phyloP scores from a whole-genome alignment of 2,329 filamentous ascomycete genomes.

The Furcasterigmium sp. region DNA sequence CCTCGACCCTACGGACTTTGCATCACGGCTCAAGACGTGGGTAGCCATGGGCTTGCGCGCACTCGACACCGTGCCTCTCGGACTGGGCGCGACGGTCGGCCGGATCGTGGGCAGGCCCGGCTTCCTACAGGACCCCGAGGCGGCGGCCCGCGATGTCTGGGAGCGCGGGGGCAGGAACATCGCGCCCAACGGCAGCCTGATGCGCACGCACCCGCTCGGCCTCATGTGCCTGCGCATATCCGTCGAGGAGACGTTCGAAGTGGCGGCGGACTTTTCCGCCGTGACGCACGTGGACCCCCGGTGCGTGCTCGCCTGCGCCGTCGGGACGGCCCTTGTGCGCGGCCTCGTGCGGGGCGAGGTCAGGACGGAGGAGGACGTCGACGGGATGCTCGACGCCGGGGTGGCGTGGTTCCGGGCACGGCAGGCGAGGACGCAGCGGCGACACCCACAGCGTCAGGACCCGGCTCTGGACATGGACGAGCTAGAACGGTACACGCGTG shows the following conservation, averaged over 20 bases:
- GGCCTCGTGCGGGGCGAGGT: conserved; percentile 41
- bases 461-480: conserved; percentile 31
- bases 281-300: conserved; percentile 47
- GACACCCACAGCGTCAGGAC: conserved; percentile 17
- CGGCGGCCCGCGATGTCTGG: conserved; percentile 35
- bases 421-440: conserved; percentile 11
- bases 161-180: conserved; percentile 26
- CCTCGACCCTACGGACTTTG: conserved; percentile 34
- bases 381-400: conserved; percentile 32
- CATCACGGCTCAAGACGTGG: conserved; percentile 40
- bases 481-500: conserved; percentile 32
- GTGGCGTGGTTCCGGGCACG: conserved; percentile 29
- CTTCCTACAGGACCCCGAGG: conserved; percentile 33
- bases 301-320: conserved; percentile 43
- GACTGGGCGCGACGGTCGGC: conserved; percentile 41
- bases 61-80: conserved; percentile 40
- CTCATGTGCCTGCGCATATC: conserved; percentile 36
- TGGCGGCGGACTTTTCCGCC: conserved; percentile 33
- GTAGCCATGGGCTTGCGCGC: conserved; percentile 38
- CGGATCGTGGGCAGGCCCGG: conserved; percentile 31
- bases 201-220: conserved; percentile 47
- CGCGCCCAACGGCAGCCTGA: conserved; percentile 47
- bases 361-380: conserved; percentile 28
- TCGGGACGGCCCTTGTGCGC: conserved; percentile 40
- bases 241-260: conserved; percentile 35